A percentile compares a stretch with the other conserved stretches of the same genome.
phyloP scores from a whole-genome alignment of 140 eudicot species.

The Oenanthe javanica region DNA sequence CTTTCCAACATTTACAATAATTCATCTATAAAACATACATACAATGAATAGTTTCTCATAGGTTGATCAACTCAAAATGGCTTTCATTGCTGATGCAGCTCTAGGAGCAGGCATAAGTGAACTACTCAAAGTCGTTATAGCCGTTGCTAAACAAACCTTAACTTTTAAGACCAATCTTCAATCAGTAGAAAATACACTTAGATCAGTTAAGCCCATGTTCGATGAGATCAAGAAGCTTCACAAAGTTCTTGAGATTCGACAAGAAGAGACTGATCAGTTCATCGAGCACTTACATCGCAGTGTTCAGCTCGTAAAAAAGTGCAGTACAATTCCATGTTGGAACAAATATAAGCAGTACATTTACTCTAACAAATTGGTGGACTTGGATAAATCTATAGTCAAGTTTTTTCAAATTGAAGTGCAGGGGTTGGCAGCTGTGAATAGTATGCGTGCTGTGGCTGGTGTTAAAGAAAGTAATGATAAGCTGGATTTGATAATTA shows the following conservation, averaged over 20 bases:
- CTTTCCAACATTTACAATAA: neutral
- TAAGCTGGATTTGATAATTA: conserved; percentile 4
- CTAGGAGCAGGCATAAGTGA: neutral
- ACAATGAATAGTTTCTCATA: neutral
- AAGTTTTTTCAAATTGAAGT: conserved; percentile 7
- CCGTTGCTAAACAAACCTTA: neutral
- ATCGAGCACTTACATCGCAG: neutral
- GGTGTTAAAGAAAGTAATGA: neutral
- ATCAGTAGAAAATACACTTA: neutral
- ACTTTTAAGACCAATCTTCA: neutral
- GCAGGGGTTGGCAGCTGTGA: neutral
- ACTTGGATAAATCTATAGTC: neutral
- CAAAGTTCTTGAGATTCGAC: conserved; percentile 3
- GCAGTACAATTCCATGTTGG: conserved; percentile 15
- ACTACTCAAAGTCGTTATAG: neutral
- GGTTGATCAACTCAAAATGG: neutral
- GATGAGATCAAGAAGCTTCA: conserved; percentile 4
- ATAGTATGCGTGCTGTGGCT: conserved; percentile 5
- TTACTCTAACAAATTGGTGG: conserved; percentile 10
- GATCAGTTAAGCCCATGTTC: conserved; percentile 4
- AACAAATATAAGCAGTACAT: neutral
- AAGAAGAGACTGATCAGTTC: conserved; percentile 7
- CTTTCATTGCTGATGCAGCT: conserved; percentile 1
- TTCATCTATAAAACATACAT: neutral
- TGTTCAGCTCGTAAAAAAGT: conserved; percentile 13